Percentiles rank a stretch among this genome's conserved stretches.
phyloP scores from a whole-genome alignment of 805 yeast genomes.

The Suhomyces emberorum region DNA sequence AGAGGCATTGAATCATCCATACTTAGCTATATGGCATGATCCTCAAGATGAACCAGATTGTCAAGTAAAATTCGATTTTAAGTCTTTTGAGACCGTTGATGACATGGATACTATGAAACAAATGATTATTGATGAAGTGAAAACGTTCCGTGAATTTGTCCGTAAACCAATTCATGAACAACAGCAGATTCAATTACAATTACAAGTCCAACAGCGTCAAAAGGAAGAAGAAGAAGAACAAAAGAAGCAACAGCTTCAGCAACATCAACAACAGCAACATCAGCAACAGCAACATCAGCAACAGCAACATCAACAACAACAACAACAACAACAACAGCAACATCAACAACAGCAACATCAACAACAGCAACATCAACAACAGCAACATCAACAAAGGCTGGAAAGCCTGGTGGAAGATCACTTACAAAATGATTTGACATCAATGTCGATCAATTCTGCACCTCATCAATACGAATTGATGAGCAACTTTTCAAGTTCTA shows the following conservation, averaged over 20 bases:
- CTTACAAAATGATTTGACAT: background rate
- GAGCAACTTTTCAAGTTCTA: conserved; percentile 9
- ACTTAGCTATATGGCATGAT: conserved; percentile 75
- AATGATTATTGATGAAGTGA: conserved; percentile 79
- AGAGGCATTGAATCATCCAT: conserved; percentile 87
- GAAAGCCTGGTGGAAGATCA: too few species aligned
- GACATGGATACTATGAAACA: conserved; percentile 72
- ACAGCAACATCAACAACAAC: conserved; percentile 8
- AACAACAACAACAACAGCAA: conserved; percentile 6
- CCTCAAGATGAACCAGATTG: conserved; percentile 89
- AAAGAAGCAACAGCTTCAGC: conserved; percentile 16
- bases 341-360: conserved; percentile 5
- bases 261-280: conserved; percentile 13
- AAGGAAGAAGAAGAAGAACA: conserved; percentile 23
- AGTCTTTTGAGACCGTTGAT: conserved; percentile 75
- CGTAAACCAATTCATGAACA: conserved; percentile 66
- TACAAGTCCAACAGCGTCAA: conserved; percentile 29
- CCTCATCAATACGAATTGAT: conserved; percentile 12
- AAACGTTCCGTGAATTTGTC: conserved; percentile 73
- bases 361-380: background rate
- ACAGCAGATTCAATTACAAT: conserved; percentile 38
- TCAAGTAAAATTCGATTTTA: conserved; percentile 75
- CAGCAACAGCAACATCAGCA: conserved; percentile 8
- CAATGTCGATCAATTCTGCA: conserved; percentile 5
- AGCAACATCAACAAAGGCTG: conserved; percentile 5